Conservation (phyloP, 345 rosid genomes). For the Iberis pinnata region DNA sequence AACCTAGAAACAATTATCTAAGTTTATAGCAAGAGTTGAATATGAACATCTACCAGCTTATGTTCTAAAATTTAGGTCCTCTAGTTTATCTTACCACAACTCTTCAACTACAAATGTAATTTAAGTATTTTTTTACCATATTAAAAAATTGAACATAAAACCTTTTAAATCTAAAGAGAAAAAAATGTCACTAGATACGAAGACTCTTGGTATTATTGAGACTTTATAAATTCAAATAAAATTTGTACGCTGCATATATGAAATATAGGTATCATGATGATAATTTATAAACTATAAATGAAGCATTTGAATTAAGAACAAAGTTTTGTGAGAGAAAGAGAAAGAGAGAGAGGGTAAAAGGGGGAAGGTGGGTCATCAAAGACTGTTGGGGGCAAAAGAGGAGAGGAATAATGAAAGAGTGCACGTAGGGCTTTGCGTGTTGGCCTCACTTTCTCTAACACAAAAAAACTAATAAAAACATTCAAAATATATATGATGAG, state of each 20-base stretch:
- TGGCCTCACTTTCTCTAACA: slow-evolving; percentile 31
- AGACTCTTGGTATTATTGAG: too few species aligned
- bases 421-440: slow-evolving; percentile 65
- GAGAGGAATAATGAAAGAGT: slow-evolving; percentile 38
- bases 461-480: not conserved
- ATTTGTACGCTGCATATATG: not conserved
- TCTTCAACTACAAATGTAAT: too few species aligned
- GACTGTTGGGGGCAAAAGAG: slow-evolving; percentile 32
- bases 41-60: too few species aligned
- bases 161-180: too few species aligned
- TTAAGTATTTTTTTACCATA: too few species aligned
- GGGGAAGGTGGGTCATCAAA: slow-evolving; percentile 30
- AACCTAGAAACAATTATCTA: too few species aligned
- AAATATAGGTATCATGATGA: slow-evolving; percentile 8
- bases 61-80: too few species aligned
- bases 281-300: slow-evolving; percentile 11
- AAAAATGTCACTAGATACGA: too few species aligned
- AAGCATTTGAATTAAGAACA: slow-evolving; percentile 16
- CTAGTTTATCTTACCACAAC: too few species aligned
- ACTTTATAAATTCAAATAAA: not conserved
- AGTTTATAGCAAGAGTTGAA: too few species aligned
- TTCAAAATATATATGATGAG: slow-evolving; percentile 14
- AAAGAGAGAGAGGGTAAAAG: slow-evolving; percentile 2
- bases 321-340: not conserved
- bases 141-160: too few species aligned